Base-by-base conservation (phyloP, 345 rosid species). In the Carallia brachiata region DNA sequence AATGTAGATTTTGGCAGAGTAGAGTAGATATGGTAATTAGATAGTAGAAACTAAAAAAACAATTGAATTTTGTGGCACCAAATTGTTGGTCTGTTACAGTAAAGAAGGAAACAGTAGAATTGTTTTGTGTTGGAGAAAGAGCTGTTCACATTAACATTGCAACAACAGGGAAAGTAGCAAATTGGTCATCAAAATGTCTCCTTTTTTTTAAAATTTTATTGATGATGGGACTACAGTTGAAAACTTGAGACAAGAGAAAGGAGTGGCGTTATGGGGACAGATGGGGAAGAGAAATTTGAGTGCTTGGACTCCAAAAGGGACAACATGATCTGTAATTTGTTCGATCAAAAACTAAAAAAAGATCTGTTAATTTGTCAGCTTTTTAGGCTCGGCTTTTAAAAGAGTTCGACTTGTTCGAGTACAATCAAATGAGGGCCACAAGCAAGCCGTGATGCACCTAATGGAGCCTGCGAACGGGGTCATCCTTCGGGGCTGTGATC, bases 1-100 rank as follows among this genome's bases (percentile, higher is more conserved):
- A 79, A 87, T 95, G 86, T 94, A 89, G 90, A 65, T 47, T 23
- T 9, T 61, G 9, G 36, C 62, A 32, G 48, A 70, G 67, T 52
- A 32, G 48, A 70, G 67, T 52, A 55, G 63, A 58, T 56, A 50
- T 23, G 52, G 23, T 23, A 48, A 52, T 64, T 58, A 39, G 7
- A 48, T 52, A 37, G 37, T 36, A 44, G 50, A 44, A 2, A 44
- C 50, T 44, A 44, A 44, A 44, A 44, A 7, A 17, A 16, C 18
- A n/a, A 54, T n/a, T 44, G 52, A 59, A 58, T 83, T 76, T 72
- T 70, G 63, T 32, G 69, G 69, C 36, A 13, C 67, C 31, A 16
- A 53, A 56, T 19, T 37, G 57, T 34, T n/a, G 15, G 34, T n/a
- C 40, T 15, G 67, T 77, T 54, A 6, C 72, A 19, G 61, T 30